These are phyloP conservation scores for Atractiella rhizophila DNA, from an alignment of 768 basidiomycete species.

Conservation along the genomic window DNA sequence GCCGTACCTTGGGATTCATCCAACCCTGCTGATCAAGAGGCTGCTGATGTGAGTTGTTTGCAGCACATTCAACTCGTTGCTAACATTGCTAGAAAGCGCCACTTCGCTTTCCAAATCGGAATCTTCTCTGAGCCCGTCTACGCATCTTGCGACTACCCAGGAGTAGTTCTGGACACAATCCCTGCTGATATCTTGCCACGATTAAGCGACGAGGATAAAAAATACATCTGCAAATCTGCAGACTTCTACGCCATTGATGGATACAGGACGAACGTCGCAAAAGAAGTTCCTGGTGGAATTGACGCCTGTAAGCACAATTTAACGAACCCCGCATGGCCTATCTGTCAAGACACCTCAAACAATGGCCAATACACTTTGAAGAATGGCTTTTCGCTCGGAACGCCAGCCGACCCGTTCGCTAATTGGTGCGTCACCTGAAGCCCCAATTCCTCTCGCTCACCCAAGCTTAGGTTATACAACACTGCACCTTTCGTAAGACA, in stretches of 20 bases:
- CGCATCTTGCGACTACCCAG: constrained; percentile 32
- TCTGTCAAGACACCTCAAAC: constrained; percentile 23
- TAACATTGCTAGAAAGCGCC: constrained; percentile 31
- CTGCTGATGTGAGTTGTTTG: no score
- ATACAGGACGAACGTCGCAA: constrained; percentile 8
- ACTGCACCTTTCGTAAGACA: constrained; percentile 10
- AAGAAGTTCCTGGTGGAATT: constrained; percentile 27
- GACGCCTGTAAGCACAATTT: constrained; percentile 26
- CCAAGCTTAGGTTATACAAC: constrained; percentile 20
- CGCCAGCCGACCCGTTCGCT: constrained; percentile 27
- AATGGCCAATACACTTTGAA: constrained; percentile 24
- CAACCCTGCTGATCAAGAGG: background rate
- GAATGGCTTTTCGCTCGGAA: constrained; percentile 29
- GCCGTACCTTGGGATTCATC: background rate
- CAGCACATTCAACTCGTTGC: no score
- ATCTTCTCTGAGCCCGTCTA: constrained; percentile 31
- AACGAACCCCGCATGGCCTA: constrained; percentile 31
- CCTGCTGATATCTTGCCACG: constrained; percentile 29
- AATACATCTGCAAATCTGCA: constrained; percentile 26
- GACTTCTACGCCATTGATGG: constrained; percentile 34
- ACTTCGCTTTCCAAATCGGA: constrained; percentile 31
- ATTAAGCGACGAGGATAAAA: constrained; percentile 28
- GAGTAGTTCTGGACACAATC: constrained; percentile 29
- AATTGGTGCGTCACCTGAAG: constrained; percentile 21
- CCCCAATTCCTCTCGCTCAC: constrained; percentile 26